Evolutionary conservation across 164 flowering plant species (phyloP), one percentile per base, ranked within the genome.

Genomic region (Nelumbo lutea): DNA sequence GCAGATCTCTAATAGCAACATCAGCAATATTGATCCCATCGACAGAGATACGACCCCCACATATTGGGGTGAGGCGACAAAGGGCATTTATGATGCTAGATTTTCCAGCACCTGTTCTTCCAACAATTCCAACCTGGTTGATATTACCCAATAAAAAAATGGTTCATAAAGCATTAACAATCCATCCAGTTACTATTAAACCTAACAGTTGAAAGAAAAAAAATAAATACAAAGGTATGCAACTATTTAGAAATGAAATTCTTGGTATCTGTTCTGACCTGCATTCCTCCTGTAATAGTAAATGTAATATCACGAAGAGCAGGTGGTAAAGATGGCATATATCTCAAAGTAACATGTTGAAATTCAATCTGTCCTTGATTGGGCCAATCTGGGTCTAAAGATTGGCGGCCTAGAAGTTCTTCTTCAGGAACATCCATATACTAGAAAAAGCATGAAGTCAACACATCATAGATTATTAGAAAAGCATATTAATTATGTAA

Each of bases 31-130:
- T 73, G 51, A 84, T 67, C 38, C 83, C 87, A 73, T 91, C 99
- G 61, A 96, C 89, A 66, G 87, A 58, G 67, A 96, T 87, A 56
- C 67, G 43, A 27, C 99, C 99, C 15, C 74, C 71, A 72, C 83
- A 83, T 61, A 93, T 76, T 69, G 93, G 90, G 65, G 79, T 83
- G 13, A 96, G 93, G 73, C 98, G 96, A 67, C 91, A 91, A 48
- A 96, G 86, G 57, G 93, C 93, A 81, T 90, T 93, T 76, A 96
- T 53, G 61, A 93, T 68, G 64, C 97, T 93, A 66, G 99, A 96
- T 81, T 96, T 96, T 75, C 99, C 99, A 65, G 99, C 99, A 57
- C 98, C 99, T 13, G 99, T 96, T 82, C 99, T 88, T 74, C 99
- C 99, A 78, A 96, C 77, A 61, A 96, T 79, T 72, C 98, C 99